Percentiles rank a stretch among this genome's conserved stretches.
Evolutionary conservation across 1,284 basidiomycete species (phyloP).

Genomic region (Austropuccinia psidii): DNA sequence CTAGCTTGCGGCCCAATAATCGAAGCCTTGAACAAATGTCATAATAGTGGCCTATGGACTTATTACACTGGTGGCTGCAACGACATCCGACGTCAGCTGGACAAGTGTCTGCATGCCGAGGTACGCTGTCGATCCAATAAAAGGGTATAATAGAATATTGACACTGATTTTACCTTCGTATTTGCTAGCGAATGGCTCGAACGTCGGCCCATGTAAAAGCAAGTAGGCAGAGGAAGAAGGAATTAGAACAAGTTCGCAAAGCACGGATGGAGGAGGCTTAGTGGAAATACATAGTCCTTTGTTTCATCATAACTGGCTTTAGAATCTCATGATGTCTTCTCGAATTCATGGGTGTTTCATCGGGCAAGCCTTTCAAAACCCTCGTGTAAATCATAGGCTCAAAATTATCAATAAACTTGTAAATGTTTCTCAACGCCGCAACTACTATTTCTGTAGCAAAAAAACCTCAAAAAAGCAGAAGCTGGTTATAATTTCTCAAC

Average conservation of each 20-base stretch:
- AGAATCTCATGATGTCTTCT: too few relatives aligned
- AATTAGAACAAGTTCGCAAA: conserved; percentile 14
- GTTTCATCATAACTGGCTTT: too few relatives aligned
- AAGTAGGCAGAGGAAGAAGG: background rate
- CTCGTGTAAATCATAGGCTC: too few relatives aligned
- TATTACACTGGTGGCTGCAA: conserved; percentile 31
- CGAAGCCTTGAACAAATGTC: conserved; percentile 28
- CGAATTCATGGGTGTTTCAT: too few relatives aligned
- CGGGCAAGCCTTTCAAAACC: too few relatives aligned
- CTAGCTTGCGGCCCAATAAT: conserved; percentile 23
- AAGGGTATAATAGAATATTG: background rate
- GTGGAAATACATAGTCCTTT: too few relatives aligned
- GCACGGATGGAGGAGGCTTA: too few relatives aligned
- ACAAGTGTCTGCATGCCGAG: conserved; percentile 24
- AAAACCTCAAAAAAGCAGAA: too few relatives aligned
- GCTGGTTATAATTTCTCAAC: too few relatives aligned
- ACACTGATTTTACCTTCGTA: background rate
- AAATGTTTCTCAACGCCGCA: too few relatives aligned
- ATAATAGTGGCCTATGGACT: conserved; percentile 13
- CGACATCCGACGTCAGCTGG: conserved; percentile 10
- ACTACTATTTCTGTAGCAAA: too few relatives aligned
- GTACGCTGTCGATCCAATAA: background rate
- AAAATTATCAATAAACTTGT: too few relatives aligned
- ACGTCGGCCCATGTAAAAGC: conserved; percentile 15
- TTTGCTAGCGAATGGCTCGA: conserved; percentile 1